These are phyloP conservation scores for Phialophora tarda DNA, from an alignment of 2,329 filamentous ascomycete species.

Conservation along the genomic window DNA sequence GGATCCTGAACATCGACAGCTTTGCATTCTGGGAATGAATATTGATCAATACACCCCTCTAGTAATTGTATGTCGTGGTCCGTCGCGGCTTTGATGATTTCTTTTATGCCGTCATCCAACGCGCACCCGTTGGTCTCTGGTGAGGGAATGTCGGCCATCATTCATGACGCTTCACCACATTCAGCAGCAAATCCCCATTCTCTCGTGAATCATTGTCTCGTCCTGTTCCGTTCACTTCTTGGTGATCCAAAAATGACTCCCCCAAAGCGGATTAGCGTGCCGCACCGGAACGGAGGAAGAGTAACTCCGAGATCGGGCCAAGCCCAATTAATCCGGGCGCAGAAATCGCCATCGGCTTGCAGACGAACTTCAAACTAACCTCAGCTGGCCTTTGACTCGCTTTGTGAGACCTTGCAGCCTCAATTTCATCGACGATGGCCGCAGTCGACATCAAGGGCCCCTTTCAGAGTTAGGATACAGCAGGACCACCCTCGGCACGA, in stretches of 20 bases:
- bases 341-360: conserved; percentile 18
- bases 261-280: not conserved
- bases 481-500: not conserved
- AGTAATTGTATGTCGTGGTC: conserved; percentile 71
- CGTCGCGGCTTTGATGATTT: conserved; percentile 69
- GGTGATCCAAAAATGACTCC: not conserved
- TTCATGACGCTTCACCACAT: not conserved
- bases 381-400: conserved; percentile 21
- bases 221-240: not conserved
- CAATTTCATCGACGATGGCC: conserved; percentile 12
- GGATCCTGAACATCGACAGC: conserved; percentile 80
- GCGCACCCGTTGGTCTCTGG: not conserved
- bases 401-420: conserved; percentile 15
- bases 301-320: conserved; percentile 11
- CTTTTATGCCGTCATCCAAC: conserved; percentile 36
- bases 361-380: conserved; percentile 21
- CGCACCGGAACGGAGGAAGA: not conserved
- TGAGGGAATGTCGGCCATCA: not conserved
- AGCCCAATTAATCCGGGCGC: conserved; percentile 15
- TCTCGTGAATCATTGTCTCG: not conserved
- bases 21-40: conserved; percentile 48
- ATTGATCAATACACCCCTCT: conserved; percentile 39
- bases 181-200: not conserved
- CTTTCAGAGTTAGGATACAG: not conserved
- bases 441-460: not conserved